phyloP scores from a whole-genome alignment of 148 eudicot species.

The Rhododendron simsii region DNA sequence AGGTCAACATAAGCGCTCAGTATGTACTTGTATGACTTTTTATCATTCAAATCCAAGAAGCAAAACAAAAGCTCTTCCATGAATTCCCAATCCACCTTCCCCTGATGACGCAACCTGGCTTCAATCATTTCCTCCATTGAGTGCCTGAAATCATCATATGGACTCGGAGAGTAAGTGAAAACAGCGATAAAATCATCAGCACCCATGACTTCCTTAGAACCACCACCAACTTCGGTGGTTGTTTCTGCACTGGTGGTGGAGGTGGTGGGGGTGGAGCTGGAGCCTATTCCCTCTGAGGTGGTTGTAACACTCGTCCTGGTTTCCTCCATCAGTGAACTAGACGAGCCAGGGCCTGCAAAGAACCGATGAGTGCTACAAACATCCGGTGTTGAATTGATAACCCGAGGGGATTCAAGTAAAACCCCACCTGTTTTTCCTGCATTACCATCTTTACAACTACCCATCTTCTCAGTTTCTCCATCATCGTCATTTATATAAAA shows the following conservation, averaged over 20 bases:
- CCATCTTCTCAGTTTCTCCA: not conserved
- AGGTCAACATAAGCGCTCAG: slow-evolving; percentile 69
- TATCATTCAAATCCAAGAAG: slow-evolving; percentile 64
- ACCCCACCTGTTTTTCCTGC: not conserved
- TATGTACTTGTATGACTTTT: slow-evolving; percentile 51
- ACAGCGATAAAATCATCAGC: slow-evolving; percentile 54
- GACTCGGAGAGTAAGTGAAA: slow-evolving; percentile 49
- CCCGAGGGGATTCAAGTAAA: slow-evolving; percentile 16
- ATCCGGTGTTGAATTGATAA: slow-evolving; percentile 30
- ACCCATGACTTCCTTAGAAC: not conserved
- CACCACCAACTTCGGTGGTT: not conserved
- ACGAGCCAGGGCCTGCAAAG: slow-evolving; percentile 35
- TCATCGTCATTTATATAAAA: slow-evolving; percentile 26
- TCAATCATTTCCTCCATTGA: slow-evolving; percentile 72
- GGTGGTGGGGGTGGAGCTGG: not conserved
- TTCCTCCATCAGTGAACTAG: slow-evolving; percentile 46
- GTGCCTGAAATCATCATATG: slow-evolving; percentile 55
- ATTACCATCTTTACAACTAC: not conserved
- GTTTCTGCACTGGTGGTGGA: not conserved
- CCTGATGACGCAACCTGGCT: slow-evolving; percentile 32
- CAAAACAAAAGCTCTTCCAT: slow-evolving; percentile 71
- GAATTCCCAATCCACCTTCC: slow-evolving; percentile 69
- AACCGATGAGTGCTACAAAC: slow-evolving; percentile 42
- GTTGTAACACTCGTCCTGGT: not conserved
- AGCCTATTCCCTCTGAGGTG: slow-evolving; percentile 23